Evolutionary conservation across 345 rosid genomes (phyloP).

Genomic region (Balakata baccata): DNA sequence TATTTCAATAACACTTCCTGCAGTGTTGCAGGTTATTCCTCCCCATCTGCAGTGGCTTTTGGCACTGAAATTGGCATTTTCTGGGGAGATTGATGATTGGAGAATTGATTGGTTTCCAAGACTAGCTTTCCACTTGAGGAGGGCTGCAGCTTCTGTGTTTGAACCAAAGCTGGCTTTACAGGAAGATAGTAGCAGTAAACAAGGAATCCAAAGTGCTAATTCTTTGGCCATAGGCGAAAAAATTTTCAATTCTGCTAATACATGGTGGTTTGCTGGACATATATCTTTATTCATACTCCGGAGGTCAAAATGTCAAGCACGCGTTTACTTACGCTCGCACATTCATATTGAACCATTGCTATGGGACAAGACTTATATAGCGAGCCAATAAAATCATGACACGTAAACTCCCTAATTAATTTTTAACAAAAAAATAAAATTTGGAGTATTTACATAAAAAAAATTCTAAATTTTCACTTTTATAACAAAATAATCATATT

Average conservation of each 20-base stretch:
- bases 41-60: conserved; percentile 16
- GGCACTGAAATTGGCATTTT: not conserved
- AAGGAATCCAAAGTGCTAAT: not conserved
- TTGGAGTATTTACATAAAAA: too few relatives aligned
- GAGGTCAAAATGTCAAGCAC: not conserved
- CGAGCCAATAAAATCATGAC: too few relatives aligned
- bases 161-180: conserved; percentile 2
- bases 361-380: too few relatives aligned
- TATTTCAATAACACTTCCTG: conserved; percentile 19
- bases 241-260: not conserved
- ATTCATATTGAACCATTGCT: too few relatives aligned
- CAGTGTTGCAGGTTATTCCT: conserved; percentile 8
- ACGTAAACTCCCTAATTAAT: too few relatives aligned
- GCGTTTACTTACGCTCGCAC: not conserved
- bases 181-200: conserved; percentile 1
- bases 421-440: too few relatives aligned
- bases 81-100: not conserved
- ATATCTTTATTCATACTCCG: too few relatives aligned
- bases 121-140: conserved; percentile 20
- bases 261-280: too few relatives aligned
- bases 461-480: too few relatives aligned
- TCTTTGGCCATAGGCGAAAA: not conserved
- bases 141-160: conserved; percentile 17
- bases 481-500: too few relatives aligned
- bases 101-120: conserved; percentile 14